Evolutionary conservation across 768 basidiomycete species (phyloP).

Genomic region (Filobasidium floriforme): DNA sequence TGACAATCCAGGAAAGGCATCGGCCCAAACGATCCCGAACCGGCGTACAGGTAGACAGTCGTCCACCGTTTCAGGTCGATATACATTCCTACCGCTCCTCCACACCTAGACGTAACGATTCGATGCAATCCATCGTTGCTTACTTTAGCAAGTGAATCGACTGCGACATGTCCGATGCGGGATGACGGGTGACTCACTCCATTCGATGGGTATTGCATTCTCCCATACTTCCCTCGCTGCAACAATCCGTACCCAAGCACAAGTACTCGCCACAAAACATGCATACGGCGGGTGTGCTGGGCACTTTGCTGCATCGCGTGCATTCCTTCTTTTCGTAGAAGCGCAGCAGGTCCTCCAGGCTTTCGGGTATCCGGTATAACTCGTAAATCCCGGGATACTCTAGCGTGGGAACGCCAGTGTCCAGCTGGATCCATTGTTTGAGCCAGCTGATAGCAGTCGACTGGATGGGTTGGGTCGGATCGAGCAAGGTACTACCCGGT

Average conservation of each 20-base stretch:
- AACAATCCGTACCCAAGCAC: constrained; percentile 90
- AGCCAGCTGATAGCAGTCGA: constrained; percentile 73
- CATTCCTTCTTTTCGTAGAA: constrained; percentile 67
- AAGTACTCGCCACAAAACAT: constrained; percentile 77
- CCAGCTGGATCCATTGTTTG: constrained; percentile 74
- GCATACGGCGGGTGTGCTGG: constrained; percentile 81
- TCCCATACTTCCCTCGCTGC: constrained; percentile 61
- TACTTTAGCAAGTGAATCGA: too few species aligned
- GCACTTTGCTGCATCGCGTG: constrained; percentile 65
- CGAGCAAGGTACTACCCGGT: constrained; percentile 53
- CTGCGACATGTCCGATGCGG: neutral
- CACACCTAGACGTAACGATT: constrained; percentile 57
- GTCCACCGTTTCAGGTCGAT: constrained; percentile 87
- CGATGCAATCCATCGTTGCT: neutral
- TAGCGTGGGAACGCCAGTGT: constrained; percentile 63
- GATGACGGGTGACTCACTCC: constrained; percentile 58
- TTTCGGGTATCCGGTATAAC: constrained; percentile 67
- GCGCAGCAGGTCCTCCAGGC: constrained; percentile 76
- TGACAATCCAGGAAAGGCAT: constrained; percentile 91
- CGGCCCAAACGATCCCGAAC: constrained; percentile 76
- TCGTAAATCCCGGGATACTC: constrained; percentile 80
- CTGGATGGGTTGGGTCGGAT: constrained; percentile 28
- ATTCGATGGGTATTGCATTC: constrained; percentile 94
- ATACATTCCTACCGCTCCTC: constrained; percentile 78
- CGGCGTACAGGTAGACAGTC: constrained; percentile 78